Base-by-base conservation (phyloP, 768 basidiomycete species). In the Tephrocybe sp. region DNA sequence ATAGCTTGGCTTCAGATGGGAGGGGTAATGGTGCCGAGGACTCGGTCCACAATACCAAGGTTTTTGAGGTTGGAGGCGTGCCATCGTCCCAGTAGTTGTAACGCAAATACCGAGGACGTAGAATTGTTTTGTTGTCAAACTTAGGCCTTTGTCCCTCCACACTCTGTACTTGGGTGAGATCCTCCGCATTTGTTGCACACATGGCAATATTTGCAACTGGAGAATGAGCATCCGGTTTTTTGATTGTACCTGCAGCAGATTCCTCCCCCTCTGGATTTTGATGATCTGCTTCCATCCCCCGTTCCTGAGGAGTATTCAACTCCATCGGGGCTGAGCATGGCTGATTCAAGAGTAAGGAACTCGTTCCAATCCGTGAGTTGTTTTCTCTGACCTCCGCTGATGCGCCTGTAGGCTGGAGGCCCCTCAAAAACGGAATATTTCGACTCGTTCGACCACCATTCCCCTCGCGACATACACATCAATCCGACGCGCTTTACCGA, bases 201-300 rank as follows among this genome's bases (percentile, higher is more conserved):
- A n/a, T n/a, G 10, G 3, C 12, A 9, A 21, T 29, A 43, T 31
- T 43, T 43, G n/a, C 18, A 29, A 21, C 27, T n/a, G n/a, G n/a
- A n/a, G n/a, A n/a, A n/a, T n/a, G n/a, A n/a, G n/a, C n/a, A n/a
- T n/a, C n/a, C n/a, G n/a, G n/a, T n/a, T n/a, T n/a, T n/a, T n/a
- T n/a, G n/a, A n/a, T n/a, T n/a, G 18, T 31, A 43, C 1, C 8
- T 10, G 19, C 60, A 62, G 5, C 33, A 30, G 1, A 42, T 31
- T 47, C 64, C 66, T 12, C 37, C 46, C 0, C 30, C 13, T 3
- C 45, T 37, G 9, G 42, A 13, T 45, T 67, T 68, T 55, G 50
- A 69, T 1, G 53, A 22, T 43, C 31, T 43, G 18, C 18, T 31
- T 43, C 41, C 15, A 7, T 18, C n/a, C 8, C 11, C 1, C 19